These are phyloP conservation scores for Sesbania bispinosa DNA, from an alignment of 306 rosid genomes.

Conservation along the genomic window DNA sequence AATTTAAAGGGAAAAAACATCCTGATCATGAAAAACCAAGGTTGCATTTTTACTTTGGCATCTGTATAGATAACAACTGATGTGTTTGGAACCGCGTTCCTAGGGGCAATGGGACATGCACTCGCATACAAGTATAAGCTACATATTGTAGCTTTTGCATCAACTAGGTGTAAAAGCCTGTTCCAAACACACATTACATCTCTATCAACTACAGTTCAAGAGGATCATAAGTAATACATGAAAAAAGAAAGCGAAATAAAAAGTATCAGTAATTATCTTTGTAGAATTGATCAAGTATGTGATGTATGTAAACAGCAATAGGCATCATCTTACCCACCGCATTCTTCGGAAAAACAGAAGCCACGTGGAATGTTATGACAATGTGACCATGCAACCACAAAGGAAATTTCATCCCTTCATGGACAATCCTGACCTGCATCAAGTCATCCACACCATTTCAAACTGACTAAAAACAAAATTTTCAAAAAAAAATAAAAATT, in stretches of 20 bases:
- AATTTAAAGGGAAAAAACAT: background rate
- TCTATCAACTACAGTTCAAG: no score
- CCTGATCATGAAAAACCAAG: background rate
- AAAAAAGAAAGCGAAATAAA: background rate
- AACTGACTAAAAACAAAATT: background rate
- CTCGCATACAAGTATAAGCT: no score
- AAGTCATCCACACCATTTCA: constrained; percentile 13
- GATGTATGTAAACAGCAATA: constrained; percentile 12
- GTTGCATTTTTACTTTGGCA: background rate
- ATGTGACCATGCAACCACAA: constrained; percentile 84
- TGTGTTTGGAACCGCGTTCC: no score
- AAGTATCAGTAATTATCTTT: background rate
- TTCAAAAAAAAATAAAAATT: background rate
- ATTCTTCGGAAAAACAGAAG: constrained; percentile 73
- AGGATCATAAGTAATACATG: no score
- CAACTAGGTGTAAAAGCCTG: no score
- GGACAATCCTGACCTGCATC: constrained; percentile 75
- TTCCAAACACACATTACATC: no score
- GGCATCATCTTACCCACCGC: constrained; percentile 86
- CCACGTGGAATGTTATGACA: constrained; percentile 63
- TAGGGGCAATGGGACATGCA: no score
- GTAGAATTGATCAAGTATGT: background rate
- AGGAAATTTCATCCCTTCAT: constrained; percentile 91
- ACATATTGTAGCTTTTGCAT: no score
- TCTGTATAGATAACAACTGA: background rate